phyloP scores from a whole-genome alignment of 176 grass and related monocot species.

The Phragmites australis region DNA sequence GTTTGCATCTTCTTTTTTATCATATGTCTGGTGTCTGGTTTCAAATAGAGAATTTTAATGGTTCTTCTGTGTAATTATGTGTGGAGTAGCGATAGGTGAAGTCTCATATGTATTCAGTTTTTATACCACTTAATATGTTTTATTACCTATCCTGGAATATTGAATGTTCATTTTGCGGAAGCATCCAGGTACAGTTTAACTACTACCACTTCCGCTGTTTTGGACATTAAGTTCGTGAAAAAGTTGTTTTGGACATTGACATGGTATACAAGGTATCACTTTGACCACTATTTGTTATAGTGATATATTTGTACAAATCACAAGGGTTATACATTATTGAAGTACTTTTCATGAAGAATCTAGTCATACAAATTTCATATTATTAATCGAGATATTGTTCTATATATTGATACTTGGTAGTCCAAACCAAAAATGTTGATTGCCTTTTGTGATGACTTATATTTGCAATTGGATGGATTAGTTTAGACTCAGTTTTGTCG shows the following conservation, averaged over 20 bases:
- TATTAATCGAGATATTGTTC: neutral
- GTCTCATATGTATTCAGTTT: neutral
- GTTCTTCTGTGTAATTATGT: neutral
- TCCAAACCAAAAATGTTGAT: neutral
- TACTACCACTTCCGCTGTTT: neutral
- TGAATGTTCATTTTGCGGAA: neutral
- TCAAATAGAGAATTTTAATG: constrained; percentile 3
- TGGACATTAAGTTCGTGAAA: no score
- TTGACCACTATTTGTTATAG: neutral
- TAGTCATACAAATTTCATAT: neutral
- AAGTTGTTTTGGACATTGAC: neutral
- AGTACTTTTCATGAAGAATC: neutral
- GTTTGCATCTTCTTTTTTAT: neutral
- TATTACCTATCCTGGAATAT: neutral
- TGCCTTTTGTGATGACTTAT: neutral
- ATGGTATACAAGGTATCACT: neutral
- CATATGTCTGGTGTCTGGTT: neutral
- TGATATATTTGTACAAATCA: neutral
- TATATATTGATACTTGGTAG: neutral
- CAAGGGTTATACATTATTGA: neutral
- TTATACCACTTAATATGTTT: neutral
- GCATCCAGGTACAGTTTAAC: neutral
- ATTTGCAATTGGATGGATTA: neutral
- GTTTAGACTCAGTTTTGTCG: neutral
- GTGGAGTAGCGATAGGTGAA: constrained; percentile 19